Evolutionary conservation across 495 filamentous ascomycete species (phyloP), one percentile per base, ranked within the genome.

Genomic region (Pyronema domesticum): DNA sequence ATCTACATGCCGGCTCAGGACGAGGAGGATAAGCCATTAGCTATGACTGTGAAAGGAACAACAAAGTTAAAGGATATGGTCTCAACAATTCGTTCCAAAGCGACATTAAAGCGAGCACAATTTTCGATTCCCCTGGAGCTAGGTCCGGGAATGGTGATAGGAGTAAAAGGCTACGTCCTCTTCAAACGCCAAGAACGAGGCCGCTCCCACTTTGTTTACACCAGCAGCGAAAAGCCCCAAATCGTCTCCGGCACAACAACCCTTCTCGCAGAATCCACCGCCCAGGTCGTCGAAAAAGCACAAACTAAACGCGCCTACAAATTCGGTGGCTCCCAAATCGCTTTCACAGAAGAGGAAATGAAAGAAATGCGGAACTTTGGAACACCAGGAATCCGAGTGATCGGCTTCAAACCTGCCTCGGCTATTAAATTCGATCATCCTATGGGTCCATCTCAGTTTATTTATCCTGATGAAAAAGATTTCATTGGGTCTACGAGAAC

Each of bases 271-370:
- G 85, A 84, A 18, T 83, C 89, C 57, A 85, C 80, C 0, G 77
- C 79, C 3, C 73, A 80, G 36, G 74, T 76, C 0, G 78, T 95
- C 1, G 85, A 94, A 53, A 89, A 89, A 60, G 67, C 67, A 7
- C 86, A 95, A 56, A 77, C 95, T 37, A 80, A 82, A 52, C 95
- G 94, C 62, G 93, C 89, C 0, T 99, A 89, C 71, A 94, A 89
- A 61, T 96, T 95, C 59, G 93, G 89, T 34, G 87, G 85, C 15
- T 86, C 94, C 58, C 83, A 88, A 50, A 78, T 99, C 43, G 70
- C 80, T 15, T 99, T 99, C 68, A 81, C 79, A 1, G 72, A 76
- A 1, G 88, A 95, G 35, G 91, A 96, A 65, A 75, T 84, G 54
- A 80, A 80, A 55, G 69, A 73, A 13, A 71, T 99, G 56, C 78